Evolutionary conservation across 2,329 filamentous ascomycete species (phyloP).

Genomic region (Xylariaceae sp.): DNA sequence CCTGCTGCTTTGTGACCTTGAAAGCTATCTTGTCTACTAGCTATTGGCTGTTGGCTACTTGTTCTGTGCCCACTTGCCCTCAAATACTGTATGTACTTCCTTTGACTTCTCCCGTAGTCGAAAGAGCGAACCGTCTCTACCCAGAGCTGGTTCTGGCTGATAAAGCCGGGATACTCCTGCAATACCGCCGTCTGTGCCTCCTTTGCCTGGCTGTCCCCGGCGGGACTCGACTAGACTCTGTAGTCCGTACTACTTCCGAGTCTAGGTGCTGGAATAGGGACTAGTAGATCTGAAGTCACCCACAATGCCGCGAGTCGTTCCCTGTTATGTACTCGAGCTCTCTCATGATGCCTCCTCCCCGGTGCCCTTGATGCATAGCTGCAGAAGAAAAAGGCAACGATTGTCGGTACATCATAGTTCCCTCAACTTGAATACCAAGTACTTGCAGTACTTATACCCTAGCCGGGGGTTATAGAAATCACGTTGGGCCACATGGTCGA

Average conservation of each 20-base stretch:
- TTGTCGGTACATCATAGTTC: slow-evolving; percentile 41
- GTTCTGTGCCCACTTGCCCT: slow-evolving; percentile 25
- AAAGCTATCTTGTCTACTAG: slow-evolving; percentile 34
- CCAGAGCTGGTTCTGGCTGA: slow-evolving; percentile 32
- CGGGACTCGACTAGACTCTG: slow-evolving; percentile 33
- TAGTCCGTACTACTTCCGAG: slow-evolving; percentile 25
- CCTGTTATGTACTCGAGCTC: slow-evolving; percentile 39
- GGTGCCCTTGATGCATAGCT: slow-evolving; percentile 40
- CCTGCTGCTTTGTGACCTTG: slow-evolving; percentile 27
- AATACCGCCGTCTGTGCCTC: slow-evolving; percentile 30
- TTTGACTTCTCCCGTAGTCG: slow-evolving; percentile 25
- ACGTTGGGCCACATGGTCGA: slow-evolving; percentile 41
- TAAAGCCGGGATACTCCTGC: slow-evolving; percentile 31
- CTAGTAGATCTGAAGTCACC: slow-evolving; percentile 38
- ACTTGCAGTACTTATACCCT: slow-evolving; percentile 32
- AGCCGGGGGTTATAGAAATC: slow-evolving; percentile 39
- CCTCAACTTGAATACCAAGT: slow-evolving; percentile 32
- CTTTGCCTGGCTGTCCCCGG: slow-evolving; percentile 27
- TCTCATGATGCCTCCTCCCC: slow-evolving; percentile 40
- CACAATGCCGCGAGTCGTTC: slow-evolving; percentile 40
- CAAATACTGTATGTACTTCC: slow-evolving; percentile 35
- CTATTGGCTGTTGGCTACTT: too few relatives aligned
- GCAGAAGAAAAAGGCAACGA: slow-evolving; percentile 41
- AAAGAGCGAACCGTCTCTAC: slow-evolving; percentile 10
- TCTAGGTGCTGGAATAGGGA: slow-evolving; percentile 24